phyloP scores from a whole-genome alignment of 768 basidiomycete species.

The Dentipellis sp. region DNA sequence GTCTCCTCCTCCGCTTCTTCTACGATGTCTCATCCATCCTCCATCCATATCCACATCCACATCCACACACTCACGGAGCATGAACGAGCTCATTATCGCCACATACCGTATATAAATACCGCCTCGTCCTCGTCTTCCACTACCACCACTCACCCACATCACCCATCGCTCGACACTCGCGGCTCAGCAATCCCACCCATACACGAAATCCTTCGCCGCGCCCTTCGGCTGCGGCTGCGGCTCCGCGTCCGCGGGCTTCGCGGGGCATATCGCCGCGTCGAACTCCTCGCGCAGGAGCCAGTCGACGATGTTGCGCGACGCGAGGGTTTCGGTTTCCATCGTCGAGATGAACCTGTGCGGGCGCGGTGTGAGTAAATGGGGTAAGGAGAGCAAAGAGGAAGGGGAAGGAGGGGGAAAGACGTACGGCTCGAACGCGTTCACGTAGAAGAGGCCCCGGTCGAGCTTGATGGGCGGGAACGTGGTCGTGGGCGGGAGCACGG shows the following conservation, averaged over 20 bases:
- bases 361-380: not conserved
- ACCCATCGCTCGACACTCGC: not conserved
- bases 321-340: constrained; percentile 90
- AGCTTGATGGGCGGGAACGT: constrained; percentile 73
- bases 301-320: constrained; percentile 78
- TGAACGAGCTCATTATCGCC: no score
- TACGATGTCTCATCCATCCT: not conserved
- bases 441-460: constrained; percentile 76
- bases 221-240: constrained; percentile 6
- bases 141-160: not conserved
- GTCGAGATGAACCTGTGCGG: constrained; percentile 65
- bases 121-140: not conserved
- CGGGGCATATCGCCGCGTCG: constrained; percentile 53
- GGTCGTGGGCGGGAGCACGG: constrained; percentile 55
- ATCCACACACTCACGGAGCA: not conserved
- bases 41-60: not conserved
- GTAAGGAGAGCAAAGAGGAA: not conserved
- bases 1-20: not conserved
- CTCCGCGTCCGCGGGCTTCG: constrained; percentile 11
- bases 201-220: constrained; percentile 15
- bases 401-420: constrained; percentile 23
- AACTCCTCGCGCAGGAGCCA: constrained; percentile 69
- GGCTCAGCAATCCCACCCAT: constrained; percentile 17
- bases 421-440: constrained; percentile 86
- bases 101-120: not conserved